Base-by-base conservation (phyloP, 495 filamentous ascomycete genomes). In the Massariosphaeria phaeospora region DNA sequence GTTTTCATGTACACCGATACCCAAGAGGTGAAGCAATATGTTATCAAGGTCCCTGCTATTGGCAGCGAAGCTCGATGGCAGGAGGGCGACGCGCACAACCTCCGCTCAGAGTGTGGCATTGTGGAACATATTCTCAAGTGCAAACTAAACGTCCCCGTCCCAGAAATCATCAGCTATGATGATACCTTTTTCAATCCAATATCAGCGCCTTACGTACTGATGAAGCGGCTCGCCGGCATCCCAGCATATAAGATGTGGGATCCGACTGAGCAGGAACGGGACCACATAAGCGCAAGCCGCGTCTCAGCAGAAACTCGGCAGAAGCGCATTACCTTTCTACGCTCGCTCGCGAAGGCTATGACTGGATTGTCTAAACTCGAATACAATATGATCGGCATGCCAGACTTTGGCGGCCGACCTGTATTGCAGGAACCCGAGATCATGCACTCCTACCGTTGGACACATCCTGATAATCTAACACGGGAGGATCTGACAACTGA, bases 141-240 rank as follows among this genome's bases (percentile, higher is more conserved):
- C n/a, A n/a, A n/a, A n/a, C n/a, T n/a, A n/a, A n/a, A n/a, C n/a
- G 47, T 69, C 18, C 70, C 70, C 25, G 35, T 73, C 6, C 70
- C 70, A 1, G 63, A 68, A 23, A 50, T 67, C 38, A 62, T 55
- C 30, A 48, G 38, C 5, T 69, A 7, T 21, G 29, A 36, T 21
- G 20, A 36, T 55, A 25, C 49, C 3, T 33, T 59, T n/a, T 23
- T 63, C n/a, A 65, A 63, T 21, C 25, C 21, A 5, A 10, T 64
- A 2, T 33, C 31, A 23, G 63, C 59, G 39, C 67, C 67, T 6
- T 68, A 59, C 31, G 68, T 68, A 33, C 15, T 70, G 18, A 67
- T 71, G 60, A 58, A 50, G 9, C 61, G 59, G 20, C 56, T 71
- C 15, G 13, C 50, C 20, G 70, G 67, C 27, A 46, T 36, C 2